phyloP scores from a whole-genome alignment of 2,329 filamentous ascomycete species.

The Penicillium sp. region DNA sequence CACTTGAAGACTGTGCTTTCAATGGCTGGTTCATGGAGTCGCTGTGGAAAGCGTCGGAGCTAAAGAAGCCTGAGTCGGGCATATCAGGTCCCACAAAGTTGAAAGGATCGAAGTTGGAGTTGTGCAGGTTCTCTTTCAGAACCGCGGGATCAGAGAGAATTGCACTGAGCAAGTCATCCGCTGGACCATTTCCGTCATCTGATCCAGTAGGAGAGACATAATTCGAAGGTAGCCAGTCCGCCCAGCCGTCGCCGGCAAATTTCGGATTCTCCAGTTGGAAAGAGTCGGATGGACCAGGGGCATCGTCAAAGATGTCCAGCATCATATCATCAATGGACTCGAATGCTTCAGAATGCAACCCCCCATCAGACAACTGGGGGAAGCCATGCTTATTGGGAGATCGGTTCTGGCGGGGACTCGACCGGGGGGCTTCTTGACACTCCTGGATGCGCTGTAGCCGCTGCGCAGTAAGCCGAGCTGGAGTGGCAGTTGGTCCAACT shows the following conservation, averaged over 20 bases:
- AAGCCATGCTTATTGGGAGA: slow-evolving; percentile 27
- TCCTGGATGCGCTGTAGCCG: slow-evolving; percentile 36
- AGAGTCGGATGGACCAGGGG: slow-evolving; percentile 26
- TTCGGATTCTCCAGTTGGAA: slow-evolving; percentile 32
- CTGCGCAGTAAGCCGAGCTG: slow-evolving; percentile 35
- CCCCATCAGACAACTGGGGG: slow-evolving; percentile 22
- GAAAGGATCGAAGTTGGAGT: slow-evolving; percentile 33
- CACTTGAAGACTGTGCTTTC: slow-evolving; percentile 22
- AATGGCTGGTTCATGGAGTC: slow-evolving; percentile 23
- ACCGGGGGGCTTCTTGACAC: slow-evolving; percentile 23
- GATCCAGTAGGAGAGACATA: slow-evolving; percentile 35
- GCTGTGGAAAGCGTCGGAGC: slow-evolving; percentile 32
- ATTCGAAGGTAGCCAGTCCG: slow-evolving; percentile 38
- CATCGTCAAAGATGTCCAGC: slow-evolving; percentile 40
- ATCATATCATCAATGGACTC: slow-evolving; percentile 37
- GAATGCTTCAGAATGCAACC: slow-evolving; percentile 28
- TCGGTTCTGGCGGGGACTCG: slow-evolving; percentile 22
- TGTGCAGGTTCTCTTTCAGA: slow-evolving; percentile 27
- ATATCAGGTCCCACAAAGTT: slow-evolving; percentile 28
- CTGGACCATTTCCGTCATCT: slow-evolving; percentile 21
- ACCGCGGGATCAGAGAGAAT: slow-evolving; percentile 36
- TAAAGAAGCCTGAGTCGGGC: slow-evolving; percentile 40
- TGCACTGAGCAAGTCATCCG: slow-evolving; percentile 35
- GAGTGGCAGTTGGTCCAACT: slow-evolving; percentile 19
- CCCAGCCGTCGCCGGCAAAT: slow-evolving; percentile 31